A percentile compares a stretch with the other conserved stretches of the same genome.
phyloP scores from a whole-genome alignment of 345 rosid genomes.

The Geranium brycei region DNA sequence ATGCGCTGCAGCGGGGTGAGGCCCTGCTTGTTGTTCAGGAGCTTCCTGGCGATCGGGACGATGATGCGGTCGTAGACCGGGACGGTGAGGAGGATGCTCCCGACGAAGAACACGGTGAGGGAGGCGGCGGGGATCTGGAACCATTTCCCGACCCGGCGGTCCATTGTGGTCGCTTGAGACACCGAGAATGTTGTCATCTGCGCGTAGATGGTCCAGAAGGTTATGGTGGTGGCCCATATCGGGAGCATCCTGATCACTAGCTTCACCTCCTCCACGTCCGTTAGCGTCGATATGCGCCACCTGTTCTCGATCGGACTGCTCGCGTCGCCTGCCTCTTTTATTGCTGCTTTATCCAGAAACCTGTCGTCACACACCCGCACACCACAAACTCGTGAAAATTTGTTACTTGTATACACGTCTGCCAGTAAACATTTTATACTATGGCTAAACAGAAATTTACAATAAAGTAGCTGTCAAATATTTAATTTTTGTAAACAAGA shows the following conservation, averaged over 20 bases:
- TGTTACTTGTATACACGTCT: neutral
- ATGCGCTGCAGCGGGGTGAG: slow-evolving; percentile 75
- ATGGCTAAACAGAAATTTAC: too few relatives aligned
- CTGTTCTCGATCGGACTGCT: slow-evolving; percentile 25
- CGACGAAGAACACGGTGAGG: slow-evolving; percentile 65
- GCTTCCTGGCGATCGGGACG: slow-evolving; percentile 37
- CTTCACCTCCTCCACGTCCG: slow-evolving; percentile 94
- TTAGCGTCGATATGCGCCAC: slow-evolving; percentile 71
- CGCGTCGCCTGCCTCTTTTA: slow-evolving; percentile 28
- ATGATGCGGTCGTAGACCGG: slow-evolving; percentile 63
- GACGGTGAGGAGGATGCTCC: slow-evolving; percentile 71
- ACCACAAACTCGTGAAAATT: neutral
- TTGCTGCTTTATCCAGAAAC: slow-evolving; percentile 77
- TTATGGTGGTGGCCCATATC: slow-evolving; percentile 76
- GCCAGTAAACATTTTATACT: too few relatives aligned
- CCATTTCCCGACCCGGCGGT: slow-evolving; percentile 66
- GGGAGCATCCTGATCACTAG: slow-evolving; percentile 77
- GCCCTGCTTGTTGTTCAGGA: slow-evolving; percentile 56
- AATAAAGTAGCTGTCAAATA: too few relatives aligned
- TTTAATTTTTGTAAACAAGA: too few relatives aligned
- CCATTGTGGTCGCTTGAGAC: slow-evolving; percentile 79
- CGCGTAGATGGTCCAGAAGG: slow-evolving; percentile 95
- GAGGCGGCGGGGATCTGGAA: slow-evolving; percentile 75
- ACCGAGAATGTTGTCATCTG: slow-evolving; percentile 91
- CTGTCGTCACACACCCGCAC: slow-evolving; percentile 17